Percentiles rank a stretch among this genome's conserved stretches.
phyloP scores from a whole-genome alignment of 306 rosid species.

The Dryas alaskensis region DNA sequence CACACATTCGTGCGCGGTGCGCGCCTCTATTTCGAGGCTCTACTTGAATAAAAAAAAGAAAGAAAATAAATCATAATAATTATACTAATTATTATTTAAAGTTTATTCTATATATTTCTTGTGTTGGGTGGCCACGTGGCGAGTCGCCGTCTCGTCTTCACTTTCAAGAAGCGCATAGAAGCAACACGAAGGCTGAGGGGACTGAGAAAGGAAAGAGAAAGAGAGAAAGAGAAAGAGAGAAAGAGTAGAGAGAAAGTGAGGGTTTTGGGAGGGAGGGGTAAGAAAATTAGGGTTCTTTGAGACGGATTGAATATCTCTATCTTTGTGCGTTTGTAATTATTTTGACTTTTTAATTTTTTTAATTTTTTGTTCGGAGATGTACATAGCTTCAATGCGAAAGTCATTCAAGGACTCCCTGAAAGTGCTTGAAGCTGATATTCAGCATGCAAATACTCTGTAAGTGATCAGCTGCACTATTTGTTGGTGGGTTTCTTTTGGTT shows the following conservation, averaged over 20 bases:
- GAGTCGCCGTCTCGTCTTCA: constrained; percentile 43
- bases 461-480: constrained; percentile 16
- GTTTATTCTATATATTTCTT: neutral
- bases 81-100: neutral
- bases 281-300: constrained; percentile 29
- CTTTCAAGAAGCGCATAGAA: constrained; percentile 65
- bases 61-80: neutral
- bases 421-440: constrained; percentile 97
- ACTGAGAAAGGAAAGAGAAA: constrained; percentile 9
- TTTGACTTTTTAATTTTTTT: constrained; percentile 1
- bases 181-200: constrained; percentile 48
- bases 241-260: constrained; percentile 16
- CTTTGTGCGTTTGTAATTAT: neutral
- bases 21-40: neutral
- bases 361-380: constrained; percentile 44
- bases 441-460: constrained; percentile 92
- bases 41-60: neutral
- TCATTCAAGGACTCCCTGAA: constrained; percentile 96
- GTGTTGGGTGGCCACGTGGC: constrained; percentile 54
- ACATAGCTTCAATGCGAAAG: constrained; percentile 87
- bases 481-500: neutral
- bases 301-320: neutral
- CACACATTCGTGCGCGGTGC: neutral
- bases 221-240: constrained; percentile 17
- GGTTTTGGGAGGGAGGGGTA: constrained; percentile 8